Base-by-base conservation (phyloP, 2,329 filamentous ascomycete genomes). In the Exophiala sideris region DNA sequence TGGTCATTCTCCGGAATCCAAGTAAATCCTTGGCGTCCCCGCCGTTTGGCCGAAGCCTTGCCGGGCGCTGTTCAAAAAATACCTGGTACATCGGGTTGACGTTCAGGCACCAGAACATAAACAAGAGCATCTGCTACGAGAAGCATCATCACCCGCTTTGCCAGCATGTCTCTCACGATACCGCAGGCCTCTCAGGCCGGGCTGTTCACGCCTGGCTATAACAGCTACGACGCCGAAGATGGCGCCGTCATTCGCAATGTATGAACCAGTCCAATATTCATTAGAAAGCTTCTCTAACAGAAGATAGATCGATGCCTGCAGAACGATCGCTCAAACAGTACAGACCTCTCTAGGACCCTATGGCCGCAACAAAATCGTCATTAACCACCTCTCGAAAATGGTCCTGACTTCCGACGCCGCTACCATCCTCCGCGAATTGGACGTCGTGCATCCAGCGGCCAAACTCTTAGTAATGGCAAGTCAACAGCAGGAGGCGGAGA, bases 351-450 rank as follows among this genome's bases (percentile, higher is more conserved):
- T 99, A 34, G 95, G 94, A 48, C 94, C 94, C 57, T 96, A 96
- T 75, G 94, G 94, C 68, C 89, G 94, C 75, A 99, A 99, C 81
- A 99, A 99, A 80, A 91, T 99, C 70, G 90, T 99, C 77, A 97
- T 99, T 81, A 99, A 99, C 80, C 95, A 99, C 77, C 82, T 99
- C 60, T 90, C 96, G 75, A 99, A 99, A 82, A 96, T 99, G 94
- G 95, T 96, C 66, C 81, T 99, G 62, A 99, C 95, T 65, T 97
- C 91, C 57, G 94, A 99, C 70, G 94, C 94, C 62, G 94, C 94
- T 63, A 97, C 94, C 40, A 99, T 99, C 70, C 82, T 99, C 65
- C 87, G 91, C 68, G 95, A 99, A 78, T 85, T 99, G 72, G 94
- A 99, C 69, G 94, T 99, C 60, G 91, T 99, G 52, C 94, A 99